Conservation (phyloP, 208 protist genomes). For the Spongospora subterranea region DNA sequence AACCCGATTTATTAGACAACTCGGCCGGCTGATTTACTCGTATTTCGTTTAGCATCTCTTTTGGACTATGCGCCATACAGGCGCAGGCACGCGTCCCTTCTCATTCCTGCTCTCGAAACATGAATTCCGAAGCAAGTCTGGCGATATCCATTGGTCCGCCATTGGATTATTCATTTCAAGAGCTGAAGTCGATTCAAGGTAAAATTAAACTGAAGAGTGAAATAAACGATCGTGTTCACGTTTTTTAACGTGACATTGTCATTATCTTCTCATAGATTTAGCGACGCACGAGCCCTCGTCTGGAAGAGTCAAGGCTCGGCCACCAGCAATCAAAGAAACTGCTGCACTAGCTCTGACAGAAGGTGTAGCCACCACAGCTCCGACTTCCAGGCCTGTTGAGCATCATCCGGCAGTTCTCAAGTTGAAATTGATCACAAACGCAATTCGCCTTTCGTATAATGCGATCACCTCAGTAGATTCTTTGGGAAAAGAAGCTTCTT, state of each 20-base stretch:
- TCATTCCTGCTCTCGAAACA: no score
- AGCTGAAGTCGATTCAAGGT: not conserved
- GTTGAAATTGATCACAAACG: not conserved
- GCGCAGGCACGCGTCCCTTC: no score
- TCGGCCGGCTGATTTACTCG: no score
- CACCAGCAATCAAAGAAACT: not conserved
- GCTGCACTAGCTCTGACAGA: not conserved
- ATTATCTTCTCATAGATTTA: no score
- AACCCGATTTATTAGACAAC: no score
- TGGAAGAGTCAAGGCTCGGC: not conserved
- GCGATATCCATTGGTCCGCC: not conserved
- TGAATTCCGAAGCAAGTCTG: not conserved
- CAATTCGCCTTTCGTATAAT: constrained; percentile 26
- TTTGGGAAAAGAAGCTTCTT: not conserved
- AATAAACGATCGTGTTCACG: no score
- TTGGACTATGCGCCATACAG: no score
- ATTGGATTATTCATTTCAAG: constrained; percentile 41
- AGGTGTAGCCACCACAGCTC: not conserved
- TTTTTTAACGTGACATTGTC: no score
- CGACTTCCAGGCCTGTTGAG: not conserved
- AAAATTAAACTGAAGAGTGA: no score
- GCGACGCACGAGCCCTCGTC: not conserved
- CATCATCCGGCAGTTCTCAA: not conserved
- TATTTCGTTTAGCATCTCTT: no score
- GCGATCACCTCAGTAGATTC: not conserved